These are phyloP conservation scores for Paraphaeosphaeria minitans DNA, from an alignment of 2,329 filamentous ascomycete genomes.

Conservation along the genomic window DNA sequence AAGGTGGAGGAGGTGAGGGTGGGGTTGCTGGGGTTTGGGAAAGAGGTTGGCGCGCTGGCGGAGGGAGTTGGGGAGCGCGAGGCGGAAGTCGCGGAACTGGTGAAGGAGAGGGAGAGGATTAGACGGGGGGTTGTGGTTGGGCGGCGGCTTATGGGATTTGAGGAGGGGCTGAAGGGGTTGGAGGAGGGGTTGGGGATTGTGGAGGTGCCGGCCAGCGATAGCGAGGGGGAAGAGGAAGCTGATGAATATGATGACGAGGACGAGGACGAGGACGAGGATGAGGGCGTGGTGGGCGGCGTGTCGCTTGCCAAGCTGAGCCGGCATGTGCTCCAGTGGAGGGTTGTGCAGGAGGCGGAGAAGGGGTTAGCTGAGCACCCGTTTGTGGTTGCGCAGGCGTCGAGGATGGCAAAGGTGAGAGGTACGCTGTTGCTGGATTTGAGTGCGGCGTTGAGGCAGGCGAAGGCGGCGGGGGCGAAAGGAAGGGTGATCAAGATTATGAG, in stretches of 20 bases:
- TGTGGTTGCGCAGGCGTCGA: slow-evolving; percentile 60
- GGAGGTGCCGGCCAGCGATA: slow-evolving; percentile 17
- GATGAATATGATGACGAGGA: slow-evolving; percentile 45
- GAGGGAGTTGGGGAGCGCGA: slow-evolving; percentile 67
- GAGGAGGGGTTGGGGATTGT: slow-evolving; percentile 67
- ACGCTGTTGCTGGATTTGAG: slow-evolving; percentile 69
- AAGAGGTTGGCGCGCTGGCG: slow-evolving; percentile 78
- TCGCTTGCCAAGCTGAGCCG: slow-evolving; percentile 55
- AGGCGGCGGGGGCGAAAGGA: slow-evolving; percentile 44
- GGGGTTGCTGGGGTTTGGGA: slow-evolving; percentile 80
- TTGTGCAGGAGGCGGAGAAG: slow-evolving; percentile 58
- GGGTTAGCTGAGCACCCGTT: slow-evolving; percentile 67
- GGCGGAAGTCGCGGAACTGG: slow-evolving; percentile 64
- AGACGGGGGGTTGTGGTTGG: slow-evolving; percentile 67
- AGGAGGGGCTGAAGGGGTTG: slow-evolving; percentile 65
- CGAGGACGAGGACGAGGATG: slow-evolving; percentile 36
- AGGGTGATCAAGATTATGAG: slow-evolving; percentile 61
- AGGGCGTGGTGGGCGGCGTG: slow-evolving; percentile 30
- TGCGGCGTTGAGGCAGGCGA: slow-evolving; percentile 64
- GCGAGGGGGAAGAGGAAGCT: slow-evolving; percentile 39
- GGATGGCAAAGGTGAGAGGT: slow-evolving; percentile 63
- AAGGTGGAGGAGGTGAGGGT: slow-evolving; percentile 89
- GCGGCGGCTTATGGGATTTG: slow-evolving; percentile 68
- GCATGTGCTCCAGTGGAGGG: slow-evolving; percentile 63
- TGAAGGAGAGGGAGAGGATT: slow-evolving; percentile 74